Conservation (phyloP, 164 flowering plant species). For the Magnolia changhungtana region DNA sequence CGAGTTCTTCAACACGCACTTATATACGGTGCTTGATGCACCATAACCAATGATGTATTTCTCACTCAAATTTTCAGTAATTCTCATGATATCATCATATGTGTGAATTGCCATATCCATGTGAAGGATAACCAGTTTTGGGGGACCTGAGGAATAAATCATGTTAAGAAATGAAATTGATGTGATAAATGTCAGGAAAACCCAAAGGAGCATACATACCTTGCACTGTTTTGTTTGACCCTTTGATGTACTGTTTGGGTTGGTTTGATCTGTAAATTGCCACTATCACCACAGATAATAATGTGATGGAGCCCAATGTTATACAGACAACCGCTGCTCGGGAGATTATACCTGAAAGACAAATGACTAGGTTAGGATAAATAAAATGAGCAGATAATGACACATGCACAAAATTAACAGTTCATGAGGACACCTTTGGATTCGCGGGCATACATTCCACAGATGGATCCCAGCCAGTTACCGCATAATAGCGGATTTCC, state of each 20-base stretch:
- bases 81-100: conserved; percentile 84
- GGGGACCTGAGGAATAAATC: conserved; percentile 41
- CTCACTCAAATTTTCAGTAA: conserved; percentile 81
- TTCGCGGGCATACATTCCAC: conserved; percentile 41
- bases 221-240: conserved; percentile 33
- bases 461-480: conserved; percentile 71
- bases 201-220: conserved; percentile 32
- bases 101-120: conserved; percentile 91
- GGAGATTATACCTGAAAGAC: conserved; percentile 51
- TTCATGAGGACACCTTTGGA: conserved; percentile 47
- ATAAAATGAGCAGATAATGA: neutral
- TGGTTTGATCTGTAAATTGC: conserved; percentile 64
- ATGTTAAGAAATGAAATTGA: neutral
- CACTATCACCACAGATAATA: conserved; percentile 50
- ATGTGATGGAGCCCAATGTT: conserved; percentile 50
- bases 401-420: neutral
- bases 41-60: conserved; percentile 89
- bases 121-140: conserved; percentile 80
- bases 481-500: conserved; percentile 86
- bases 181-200: neutral
- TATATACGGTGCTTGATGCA: conserved; percentile 92
- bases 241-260: conserved; percentile 34
- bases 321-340: conserved; percentile 58
- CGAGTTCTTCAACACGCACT: conserved; percentile 76
- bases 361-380: neutral